Evolutionary conservation across 805 yeast genomes (phyloP).

Genomic region (Wickerhamomyces strasburgensis): DNA sequence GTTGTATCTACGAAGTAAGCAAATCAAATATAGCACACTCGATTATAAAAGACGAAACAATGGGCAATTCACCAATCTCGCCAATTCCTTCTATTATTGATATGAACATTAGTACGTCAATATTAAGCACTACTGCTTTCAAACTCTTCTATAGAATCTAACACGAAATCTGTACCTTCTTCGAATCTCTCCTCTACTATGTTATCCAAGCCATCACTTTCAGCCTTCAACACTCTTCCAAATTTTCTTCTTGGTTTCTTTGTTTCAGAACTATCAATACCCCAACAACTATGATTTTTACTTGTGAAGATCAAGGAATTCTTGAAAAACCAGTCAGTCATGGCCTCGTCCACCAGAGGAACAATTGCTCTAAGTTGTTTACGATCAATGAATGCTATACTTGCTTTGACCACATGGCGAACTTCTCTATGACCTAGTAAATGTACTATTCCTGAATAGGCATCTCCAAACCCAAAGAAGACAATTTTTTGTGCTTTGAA

Average conservation of each 20-base stretch:
- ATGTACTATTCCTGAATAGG: conserved; percentile 83
- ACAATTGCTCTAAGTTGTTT: conserved; percentile 72
- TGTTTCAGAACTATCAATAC: conserved; percentile 37
- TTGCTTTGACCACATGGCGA: conserved; percentile 62
- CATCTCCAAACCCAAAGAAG: conserved; percentile 85
- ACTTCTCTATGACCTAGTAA: conserved; percentile 76
- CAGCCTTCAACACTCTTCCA: conserved; percentile 80
- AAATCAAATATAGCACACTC: not conserved
- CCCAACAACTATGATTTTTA: conserved; percentile 77
- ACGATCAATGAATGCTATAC: conserved; percentile 64
- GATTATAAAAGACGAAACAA: not conserved
- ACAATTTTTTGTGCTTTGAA: conserved; percentile 67
- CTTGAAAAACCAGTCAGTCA: conserved; percentile 87
- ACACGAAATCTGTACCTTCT: conserved; percentile 78
- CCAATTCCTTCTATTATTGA: too few species aligned
- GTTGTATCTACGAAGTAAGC: not conserved
- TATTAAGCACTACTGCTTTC: conserved; percentile 36
- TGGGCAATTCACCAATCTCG: not conserved
- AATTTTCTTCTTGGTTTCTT: conserved; percentile 86
- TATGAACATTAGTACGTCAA: too few species aligned
- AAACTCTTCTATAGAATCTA: conserved; percentile 72
- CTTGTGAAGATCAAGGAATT: conserved; percentile 81
- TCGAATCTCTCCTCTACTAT: conserved; percentile 77
- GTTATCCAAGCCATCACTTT: conserved; percentile 67
- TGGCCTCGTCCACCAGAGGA: conserved; percentile 82